phyloP scores from a whole-genome alignment of 257 asterid species.

The Vinca minor region DNA sequence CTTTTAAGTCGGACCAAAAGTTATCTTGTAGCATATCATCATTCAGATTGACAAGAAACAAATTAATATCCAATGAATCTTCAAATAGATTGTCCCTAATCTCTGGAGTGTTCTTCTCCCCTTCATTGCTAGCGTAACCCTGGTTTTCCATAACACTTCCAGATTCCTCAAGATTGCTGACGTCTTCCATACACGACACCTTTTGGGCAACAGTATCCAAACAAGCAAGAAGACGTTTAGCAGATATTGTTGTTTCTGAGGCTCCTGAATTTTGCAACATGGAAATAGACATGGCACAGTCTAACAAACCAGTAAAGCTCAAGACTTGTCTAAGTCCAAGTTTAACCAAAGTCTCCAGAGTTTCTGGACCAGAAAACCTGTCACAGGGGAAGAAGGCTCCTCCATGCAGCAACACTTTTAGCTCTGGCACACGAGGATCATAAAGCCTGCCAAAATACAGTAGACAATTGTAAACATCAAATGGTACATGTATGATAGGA shows the following conservation, averaged over 20 bases:
- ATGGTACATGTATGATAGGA: background rate
- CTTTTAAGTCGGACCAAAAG: slow-evolving; percentile 61
- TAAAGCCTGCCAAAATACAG: slow-evolving; percentile 56
- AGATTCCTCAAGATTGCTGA: slow-evolving; percentile 26
- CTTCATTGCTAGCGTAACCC: slow-evolving; percentile 34
- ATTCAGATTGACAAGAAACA: slow-evolving; percentile 41
- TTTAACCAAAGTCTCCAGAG: slow-evolving; percentile 55
- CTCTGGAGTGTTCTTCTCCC: slow-evolving; percentile 22
- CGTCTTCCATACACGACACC: slow-evolving; percentile 38
- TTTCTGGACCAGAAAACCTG: slow-evolving; percentile 56
- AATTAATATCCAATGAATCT: slow-evolving; percentile 31
- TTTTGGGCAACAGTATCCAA: slow-evolving; percentile 47
- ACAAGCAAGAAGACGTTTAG: slow-evolving; percentile 66
- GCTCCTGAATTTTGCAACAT: slow-evolving; percentile 44
- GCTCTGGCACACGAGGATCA: slow-evolving; percentile 78
- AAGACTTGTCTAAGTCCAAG: slow-evolving; percentile 76
- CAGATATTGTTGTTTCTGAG: slow-evolving; percentile 37
- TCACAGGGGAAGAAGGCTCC: slow-evolving; percentile 75
- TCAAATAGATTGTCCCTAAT: slow-evolving; percentile 34
- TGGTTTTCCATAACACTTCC: slow-evolving; percentile 28
- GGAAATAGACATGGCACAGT: slow-evolving; percentile 81
- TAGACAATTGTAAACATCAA: slow-evolving; percentile 20
- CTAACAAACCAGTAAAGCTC: slow-evolving; percentile 63
- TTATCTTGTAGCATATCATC: slow-evolving; percentile 50
- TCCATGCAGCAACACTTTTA: slow-evolving; percentile 51